phyloP scores from a whole-genome alignment of 805 yeast species.

The Suhomyces kilbournensis region DNA sequence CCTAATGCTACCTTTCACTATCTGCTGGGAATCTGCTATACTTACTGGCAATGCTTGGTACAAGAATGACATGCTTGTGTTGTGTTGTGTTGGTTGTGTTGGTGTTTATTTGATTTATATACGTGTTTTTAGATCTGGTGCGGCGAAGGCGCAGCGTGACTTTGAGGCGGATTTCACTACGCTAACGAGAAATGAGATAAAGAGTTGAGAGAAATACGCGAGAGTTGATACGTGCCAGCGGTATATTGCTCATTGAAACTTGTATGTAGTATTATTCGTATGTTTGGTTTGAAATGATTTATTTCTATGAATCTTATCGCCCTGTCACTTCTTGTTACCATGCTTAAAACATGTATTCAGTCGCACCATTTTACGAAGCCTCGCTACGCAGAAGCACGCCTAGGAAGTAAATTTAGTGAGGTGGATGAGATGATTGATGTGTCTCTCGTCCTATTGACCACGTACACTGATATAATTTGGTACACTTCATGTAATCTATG shows the following conservation, averaged over 20 bases:
- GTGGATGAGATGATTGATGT: no score
- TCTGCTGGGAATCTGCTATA: neutral
- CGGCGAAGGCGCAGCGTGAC: conserved; percentile 1
- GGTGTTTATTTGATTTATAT: conserved; percentile 1
- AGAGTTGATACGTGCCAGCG: no score
- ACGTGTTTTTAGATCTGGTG: conserved; percentile 1
- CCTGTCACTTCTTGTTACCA: no score
- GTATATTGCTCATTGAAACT: no score
- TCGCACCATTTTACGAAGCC: neutral
- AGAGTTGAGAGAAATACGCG: neutral
- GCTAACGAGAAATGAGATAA: neutral
- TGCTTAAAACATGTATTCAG: neutral
- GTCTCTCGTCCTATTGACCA: neutral
- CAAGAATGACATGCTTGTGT: conserved; percentile 6
- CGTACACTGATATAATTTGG: neutral
- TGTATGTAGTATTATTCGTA: no score
- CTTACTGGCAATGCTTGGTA: conserved; percentile 8
- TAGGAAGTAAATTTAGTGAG: neutral
- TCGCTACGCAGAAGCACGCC: neutral
- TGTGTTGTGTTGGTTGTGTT: neutral
- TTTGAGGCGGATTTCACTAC: neutral
- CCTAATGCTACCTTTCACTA: neutral
- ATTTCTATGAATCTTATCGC: no score
- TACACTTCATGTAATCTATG: neutral
- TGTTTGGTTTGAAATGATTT: neutral